A percentile compares a stretch with the other conserved stretches of the same genome.
These are phyloP conservation scores for Pyrrhoderma noxium DNA, from an alignment of 1,284 basidiomycete genomes.

Conservation along the genomic window DNA sequence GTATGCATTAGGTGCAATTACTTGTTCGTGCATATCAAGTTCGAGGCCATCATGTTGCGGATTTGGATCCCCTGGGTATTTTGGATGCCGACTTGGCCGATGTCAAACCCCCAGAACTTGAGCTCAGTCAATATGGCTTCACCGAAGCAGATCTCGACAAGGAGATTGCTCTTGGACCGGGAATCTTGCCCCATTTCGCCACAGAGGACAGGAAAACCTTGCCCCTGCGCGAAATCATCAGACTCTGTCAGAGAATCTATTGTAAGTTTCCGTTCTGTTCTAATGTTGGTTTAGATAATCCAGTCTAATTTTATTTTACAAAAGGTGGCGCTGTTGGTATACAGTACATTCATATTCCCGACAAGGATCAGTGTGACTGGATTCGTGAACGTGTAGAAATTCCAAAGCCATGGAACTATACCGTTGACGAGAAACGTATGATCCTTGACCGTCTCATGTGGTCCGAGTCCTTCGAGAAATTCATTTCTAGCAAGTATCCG, in stretches of 20 bases:
- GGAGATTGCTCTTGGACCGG: slow-evolving; percentile 90
- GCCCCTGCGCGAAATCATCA: slow-evolving; percentile 90
- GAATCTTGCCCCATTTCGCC: slow-evolving; percentile 93
- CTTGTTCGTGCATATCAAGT: slow-evolving; percentile 98
- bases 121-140: slow-evolving; percentile 92
- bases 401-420: slow-evolving; percentile 98
- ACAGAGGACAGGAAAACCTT: slow-evolving; percentile 80
- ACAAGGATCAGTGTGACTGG: slow-evolving; percentile 99
- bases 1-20: slow-evolving; percentile 94
- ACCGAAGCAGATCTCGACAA: slow-evolving; percentile 90
- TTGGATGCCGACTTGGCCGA: slow-evolving; percentile 80
- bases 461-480: slow-evolving; percentile 99
- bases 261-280: slow-evolving; percentile 48
- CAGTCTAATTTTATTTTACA: too few relatives aligned
- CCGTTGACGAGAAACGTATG: slow-evolving; percentile 97
- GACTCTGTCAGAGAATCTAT: slow-evolving; percentile 89
- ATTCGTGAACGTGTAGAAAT: slow-evolving; percentile 95
- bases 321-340: slow-evolving; percentile 91
- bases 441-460: slow-evolving; percentile 98
- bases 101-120: slow-evolving; percentile 77
- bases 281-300: slow-evolving; percentile 6
- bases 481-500: slow-evolving; percentile 97
- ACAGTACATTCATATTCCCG: slow-evolving; percentile 97
- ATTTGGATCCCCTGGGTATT: slow-evolving; percentile 93
- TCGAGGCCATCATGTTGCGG: slow-evolving; percentile 93